Conservation (phyloP, 441 rosid genomes). For the Populus hybrid region DNA sequence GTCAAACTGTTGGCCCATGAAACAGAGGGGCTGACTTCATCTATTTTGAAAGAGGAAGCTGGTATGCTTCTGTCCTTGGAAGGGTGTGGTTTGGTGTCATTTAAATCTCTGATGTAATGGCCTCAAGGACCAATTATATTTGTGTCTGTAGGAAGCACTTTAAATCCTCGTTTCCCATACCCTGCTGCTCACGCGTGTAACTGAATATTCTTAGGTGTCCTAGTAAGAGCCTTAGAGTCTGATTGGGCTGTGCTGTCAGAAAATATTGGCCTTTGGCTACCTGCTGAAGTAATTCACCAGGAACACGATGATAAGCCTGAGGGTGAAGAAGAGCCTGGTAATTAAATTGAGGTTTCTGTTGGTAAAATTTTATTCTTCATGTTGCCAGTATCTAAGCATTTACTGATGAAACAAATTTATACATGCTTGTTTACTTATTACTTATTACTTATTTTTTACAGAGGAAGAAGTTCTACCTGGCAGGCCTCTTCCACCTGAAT, state of each 20-base stretch:
- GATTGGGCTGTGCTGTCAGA: constrained; percentile 76
- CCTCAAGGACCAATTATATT: constrained; percentile 6
- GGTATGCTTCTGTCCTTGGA: constrained; percentile 38
- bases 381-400: background rate
- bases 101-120: constrained; percentile 4
- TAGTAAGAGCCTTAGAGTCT: constrained; percentile 71
- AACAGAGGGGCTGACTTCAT: constrained; percentile 44
- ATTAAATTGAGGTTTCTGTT: constrained; percentile 11
- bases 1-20: constrained; percentile 46
- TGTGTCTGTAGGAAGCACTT: background rate
- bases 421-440: background rate
- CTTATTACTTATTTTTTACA: constrained; percentile 17
- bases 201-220: constrained; percentile 43
- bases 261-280: constrained; percentile 89
- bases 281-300: constrained; percentile 55
- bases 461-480: constrained; percentile 84
- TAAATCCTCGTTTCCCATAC: constrained; percentile 7
- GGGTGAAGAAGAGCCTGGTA: constrained; percentile 75
- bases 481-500: constrained; percentile 76
- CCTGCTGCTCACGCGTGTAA: constrained; percentile 12
- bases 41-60: constrained; percentile 63
- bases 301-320: constrained; percentile 88
- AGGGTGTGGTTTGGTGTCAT: constrained; percentile 14
- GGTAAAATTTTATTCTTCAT: background rate
- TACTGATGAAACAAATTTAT: too few relatives aligned